These are phyloP conservation scores for Dioszegia crocea DNA, from an alignment of 768 basidiomycete species.

Conservation along the genomic window DNA sequence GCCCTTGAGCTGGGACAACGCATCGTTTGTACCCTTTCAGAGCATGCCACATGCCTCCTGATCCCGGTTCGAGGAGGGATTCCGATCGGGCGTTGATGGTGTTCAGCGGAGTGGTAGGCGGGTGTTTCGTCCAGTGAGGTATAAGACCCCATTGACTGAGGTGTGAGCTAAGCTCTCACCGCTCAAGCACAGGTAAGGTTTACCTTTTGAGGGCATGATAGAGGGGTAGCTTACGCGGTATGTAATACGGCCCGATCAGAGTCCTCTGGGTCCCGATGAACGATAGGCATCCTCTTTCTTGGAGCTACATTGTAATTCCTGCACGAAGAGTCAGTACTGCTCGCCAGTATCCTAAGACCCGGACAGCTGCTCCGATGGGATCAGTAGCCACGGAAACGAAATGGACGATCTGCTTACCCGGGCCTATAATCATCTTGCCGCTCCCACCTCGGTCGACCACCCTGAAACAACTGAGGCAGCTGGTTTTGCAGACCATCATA, in stretches of 20 bases:
- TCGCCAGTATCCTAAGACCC: no score
- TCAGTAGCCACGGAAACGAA: no score
- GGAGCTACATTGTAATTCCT: slow-evolving; percentile 79
- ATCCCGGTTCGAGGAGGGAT: slow-evolving; percentile 58
- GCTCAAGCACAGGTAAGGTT: not conserved
- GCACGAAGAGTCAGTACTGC: no score
- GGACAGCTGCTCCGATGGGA: no score
- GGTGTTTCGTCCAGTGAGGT: slow-evolving; percentile 75
- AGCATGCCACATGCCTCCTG: slow-evolving; percentile 74
- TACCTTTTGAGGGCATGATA: not conserved
- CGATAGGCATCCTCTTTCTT: slow-evolving; percentile 69
- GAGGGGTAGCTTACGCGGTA: slow-evolving; percentile 68
- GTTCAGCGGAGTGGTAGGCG: slow-evolving; percentile 58
- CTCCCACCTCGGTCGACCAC: slow-evolving; percentile 25
- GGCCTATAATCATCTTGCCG: slow-evolving; percentile 34
- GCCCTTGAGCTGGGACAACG: slow-evolving; percentile 76
- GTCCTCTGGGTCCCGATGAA: slow-evolving; percentile 55
- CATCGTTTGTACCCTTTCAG: slow-evolving; percentile 80
- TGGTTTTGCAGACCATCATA: slow-evolving; percentile 36
- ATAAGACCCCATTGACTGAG: slow-evolving; percentile 71
- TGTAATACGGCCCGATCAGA: slow-evolving; percentile 58
- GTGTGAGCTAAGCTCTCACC: not conserved
- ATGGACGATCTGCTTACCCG: no score
- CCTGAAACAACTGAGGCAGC: slow-evolving; percentile 27
- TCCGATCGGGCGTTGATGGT: slow-evolving; percentile 91